Evolutionary conservation across 129 eudicot species (phyloP).

Genomic region (Tagetes patula): DNA sequence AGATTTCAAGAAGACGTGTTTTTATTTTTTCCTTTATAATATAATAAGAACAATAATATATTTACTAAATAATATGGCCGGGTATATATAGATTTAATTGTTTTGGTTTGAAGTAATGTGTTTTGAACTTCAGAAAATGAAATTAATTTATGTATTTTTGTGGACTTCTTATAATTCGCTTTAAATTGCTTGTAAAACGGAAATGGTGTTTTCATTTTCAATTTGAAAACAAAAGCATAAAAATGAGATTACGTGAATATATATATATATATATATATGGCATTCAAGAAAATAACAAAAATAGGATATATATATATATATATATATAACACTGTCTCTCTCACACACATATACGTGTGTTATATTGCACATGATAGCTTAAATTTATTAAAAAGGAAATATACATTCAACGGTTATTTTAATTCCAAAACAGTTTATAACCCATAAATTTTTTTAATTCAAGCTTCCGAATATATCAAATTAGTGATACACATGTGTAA

Average conservation of each 20-base stretch:
- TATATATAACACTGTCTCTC: background rate
- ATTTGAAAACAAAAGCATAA: background rate
- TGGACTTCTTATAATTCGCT: no score
- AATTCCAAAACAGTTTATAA: constrained; percentile 14
- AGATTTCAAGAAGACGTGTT: constrained; percentile 30
- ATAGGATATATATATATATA: background rate
- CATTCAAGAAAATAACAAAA: constrained; percentile 5
- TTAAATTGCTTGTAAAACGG: background rate
- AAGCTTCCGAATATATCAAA: background rate
- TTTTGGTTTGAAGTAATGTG: background rate
- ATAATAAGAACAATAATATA: background rate
- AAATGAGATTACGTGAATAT: background rate
- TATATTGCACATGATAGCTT: background rate
- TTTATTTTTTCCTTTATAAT: background rate
- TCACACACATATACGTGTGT: background rate
- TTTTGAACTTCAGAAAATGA: background rate
- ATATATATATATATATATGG: no score
- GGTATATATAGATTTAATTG: background rate
- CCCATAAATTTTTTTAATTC: background rate
- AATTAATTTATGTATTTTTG: no score
- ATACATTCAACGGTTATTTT: background rate
- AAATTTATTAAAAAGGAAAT: background rate
- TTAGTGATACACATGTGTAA: background rate
- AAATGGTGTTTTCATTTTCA: background rate
- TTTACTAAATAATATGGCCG: no score